phyloP scores from a whole-genome alignment of 2,329 filamentous ascomycete species.

The Periconia macrospinosa region DNA sequence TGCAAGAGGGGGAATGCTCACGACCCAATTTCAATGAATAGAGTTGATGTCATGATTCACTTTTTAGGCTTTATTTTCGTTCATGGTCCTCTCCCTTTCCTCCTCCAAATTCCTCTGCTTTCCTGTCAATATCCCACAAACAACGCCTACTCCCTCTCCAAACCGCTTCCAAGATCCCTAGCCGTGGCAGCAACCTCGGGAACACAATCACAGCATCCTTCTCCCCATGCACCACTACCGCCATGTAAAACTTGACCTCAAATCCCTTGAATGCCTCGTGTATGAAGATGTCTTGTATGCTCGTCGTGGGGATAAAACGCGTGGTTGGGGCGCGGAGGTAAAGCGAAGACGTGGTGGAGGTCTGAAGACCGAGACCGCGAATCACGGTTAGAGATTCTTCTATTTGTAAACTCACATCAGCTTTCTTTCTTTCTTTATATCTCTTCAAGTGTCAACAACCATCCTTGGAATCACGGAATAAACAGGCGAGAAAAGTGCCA shows the following conservation, averaged over 20 bases:
- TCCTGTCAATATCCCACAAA: slow-evolving; percentile 60
- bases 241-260: slow-evolving; percentile 85
- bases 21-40: no score
- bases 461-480: no score
- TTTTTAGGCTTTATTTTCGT: not conserved
- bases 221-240: slow-evolving; percentile 88
- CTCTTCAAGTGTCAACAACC: no score
- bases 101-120: not conserved
- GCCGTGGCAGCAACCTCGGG: slow-evolving; percentile 73
- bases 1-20: no score
- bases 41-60: not conserved
- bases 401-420: slow-evolving; percentile 22
- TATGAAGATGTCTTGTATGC: slow-evolving; percentile 90
- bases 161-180: slow-evolving; percentile 78
- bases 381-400: slow-evolving; percentile 88
- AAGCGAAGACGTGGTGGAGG: slow-evolving; percentile 68
- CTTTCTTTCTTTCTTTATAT: no score
- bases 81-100: slow-evolving; percentile 1
- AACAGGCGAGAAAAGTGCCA: slow-evolving; percentile 2
- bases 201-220: slow-evolving; percentile 93
- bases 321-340: slow-evolving; percentile 66
- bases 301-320: slow-evolving; percentile 85
- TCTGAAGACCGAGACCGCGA: slow-evolving; percentile 88
- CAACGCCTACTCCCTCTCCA: slow-evolving; percentile 86
- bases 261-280: slow-evolving; percentile 95